These are phyloP conservation scores for Didymellaceae sp. DNA, from an alignment of 2,329 filamentous ascomycete genomes.

Conservation along the genomic window DNA sequence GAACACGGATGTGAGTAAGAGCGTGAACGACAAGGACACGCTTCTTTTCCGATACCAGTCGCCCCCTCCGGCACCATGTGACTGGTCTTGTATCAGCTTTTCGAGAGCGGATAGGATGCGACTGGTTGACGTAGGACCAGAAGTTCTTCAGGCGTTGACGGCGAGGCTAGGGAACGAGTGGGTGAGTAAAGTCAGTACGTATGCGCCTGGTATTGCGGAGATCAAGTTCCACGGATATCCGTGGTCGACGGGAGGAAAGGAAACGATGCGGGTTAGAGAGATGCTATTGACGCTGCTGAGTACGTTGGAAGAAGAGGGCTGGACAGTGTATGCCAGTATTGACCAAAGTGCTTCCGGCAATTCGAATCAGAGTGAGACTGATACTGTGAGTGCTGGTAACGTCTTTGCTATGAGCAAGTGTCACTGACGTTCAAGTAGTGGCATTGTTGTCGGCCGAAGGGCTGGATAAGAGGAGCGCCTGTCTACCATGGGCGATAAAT, in stretches of 20 bases:
- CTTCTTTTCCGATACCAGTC: slow-evolving; percentile 49
- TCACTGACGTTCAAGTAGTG: slow-evolving; percentile 17
- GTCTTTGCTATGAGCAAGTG: neutral
- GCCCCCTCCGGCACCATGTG: slow-evolving; percentile 42
- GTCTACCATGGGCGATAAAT: slow-evolving; percentile 29
- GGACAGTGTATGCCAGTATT: slow-evolving; percentile 50
- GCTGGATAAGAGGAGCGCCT: slow-evolving; percentile 29
- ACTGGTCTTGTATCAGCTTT: slow-evolving; percentile 51
- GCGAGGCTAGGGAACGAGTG: slow-evolving; percentile 18
- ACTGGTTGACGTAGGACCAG: slow-evolving; percentile 39
- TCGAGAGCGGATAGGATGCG: slow-evolving; percentile 32
- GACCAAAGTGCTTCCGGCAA: slow-evolving; percentile 35
- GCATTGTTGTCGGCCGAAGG: slow-evolving; percentile 31
- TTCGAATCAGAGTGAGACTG: slow-evolving; percentile 27
- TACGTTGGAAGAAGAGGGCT: slow-evolving; percentile 46
- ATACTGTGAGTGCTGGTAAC: slow-evolving; percentile 23
- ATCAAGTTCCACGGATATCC: slow-evolving; percentile 47
- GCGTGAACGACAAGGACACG: slow-evolving; percentile 43
- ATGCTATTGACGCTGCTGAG: slow-evolving; percentile 47
- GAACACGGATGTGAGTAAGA: slow-evolving; percentile 47
- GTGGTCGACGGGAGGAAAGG: slow-evolving; percentile 40
- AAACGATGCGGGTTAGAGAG: slow-evolving; percentile 47
- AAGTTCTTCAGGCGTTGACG: slow-evolving; percentile 17
- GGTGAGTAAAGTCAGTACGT: slow-evolving; percentile 17
- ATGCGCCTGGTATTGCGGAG: slow-evolving; percentile 29